Evolutionary conservation across 2,329 filamentous ascomycete species (phyloP).

Genomic region (Chaetomium globosum): DNA sequence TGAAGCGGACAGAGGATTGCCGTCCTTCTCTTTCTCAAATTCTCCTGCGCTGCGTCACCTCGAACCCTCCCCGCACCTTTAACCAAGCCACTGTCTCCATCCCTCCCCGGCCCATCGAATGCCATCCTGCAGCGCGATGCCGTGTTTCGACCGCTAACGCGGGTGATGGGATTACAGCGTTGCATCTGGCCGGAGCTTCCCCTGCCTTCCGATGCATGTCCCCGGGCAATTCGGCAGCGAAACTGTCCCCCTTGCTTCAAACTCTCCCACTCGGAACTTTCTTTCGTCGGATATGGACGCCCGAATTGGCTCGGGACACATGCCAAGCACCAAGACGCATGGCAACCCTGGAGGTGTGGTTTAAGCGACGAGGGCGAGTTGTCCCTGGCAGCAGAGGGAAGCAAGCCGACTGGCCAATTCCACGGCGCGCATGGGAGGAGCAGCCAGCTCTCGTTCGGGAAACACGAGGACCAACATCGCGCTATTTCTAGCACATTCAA

Average conservation of each 20-base stretch:
- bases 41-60: background rate
- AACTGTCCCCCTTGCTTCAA: background rate
- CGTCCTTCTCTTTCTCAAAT: background rate
- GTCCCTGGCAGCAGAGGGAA: constrained; percentile 7
- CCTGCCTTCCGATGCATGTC: background rate
- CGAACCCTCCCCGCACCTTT: background rate
- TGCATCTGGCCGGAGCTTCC: constrained; percentile 10
- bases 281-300: constrained; percentile 13
- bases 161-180: constrained; percentile 20
- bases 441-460: background rate
- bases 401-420: constrained; percentile 15
- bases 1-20: background rate
- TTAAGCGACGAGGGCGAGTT: background rate
- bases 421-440: background rate
- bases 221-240: background rate
- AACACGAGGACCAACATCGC: background rate
- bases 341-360: background rate
- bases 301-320: constrained; percentile 3
- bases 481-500: background rate
- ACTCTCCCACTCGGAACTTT: background rate
- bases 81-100: background rate
- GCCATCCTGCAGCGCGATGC: background rate
- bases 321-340: constrained; percentile 14
- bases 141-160: background rate
- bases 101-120: background rate